phyloP scores from a whole-genome alignment of 306 rosid species.

The Rosa rugosa region DNA sequence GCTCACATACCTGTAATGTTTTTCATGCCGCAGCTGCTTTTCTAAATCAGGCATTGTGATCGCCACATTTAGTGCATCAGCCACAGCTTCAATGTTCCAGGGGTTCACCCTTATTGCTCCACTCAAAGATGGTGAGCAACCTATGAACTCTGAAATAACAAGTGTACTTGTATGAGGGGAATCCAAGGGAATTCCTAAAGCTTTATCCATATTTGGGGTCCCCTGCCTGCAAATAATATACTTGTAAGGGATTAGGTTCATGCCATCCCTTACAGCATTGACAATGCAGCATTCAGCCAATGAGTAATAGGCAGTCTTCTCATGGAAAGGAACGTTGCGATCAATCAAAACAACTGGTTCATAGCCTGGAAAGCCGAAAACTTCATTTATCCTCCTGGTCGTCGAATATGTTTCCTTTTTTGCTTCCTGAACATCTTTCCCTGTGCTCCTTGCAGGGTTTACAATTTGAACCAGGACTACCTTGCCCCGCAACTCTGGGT shows the following conservation, averaged over 20 bases:
- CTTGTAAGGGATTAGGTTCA: constrained; percentile 78
- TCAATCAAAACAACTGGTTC: constrained; percentile 71
- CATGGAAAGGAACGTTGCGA: constrained; percentile 48
- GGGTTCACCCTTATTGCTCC: constrained; percentile 93
- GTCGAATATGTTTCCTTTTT: constrained; percentile 46
- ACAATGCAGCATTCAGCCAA: constrained; percentile 85
- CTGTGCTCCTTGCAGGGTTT: constrained; percentile 64
- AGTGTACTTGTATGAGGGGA: constrained; percentile 60
- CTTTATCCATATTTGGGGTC: constrained; percentile 46
- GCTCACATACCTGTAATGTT: constrained; percentile 71
- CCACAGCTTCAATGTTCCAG: constrained; percentile 72
- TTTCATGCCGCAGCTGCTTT: constrained; percentile 75
- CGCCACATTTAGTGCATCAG: constrained; percentile 72
- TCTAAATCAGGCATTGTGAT: constrained; percentile 52
- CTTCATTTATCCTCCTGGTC: constrained; percentile 53
- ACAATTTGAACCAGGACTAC: constrained; percentile 71
- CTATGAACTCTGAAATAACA: constrained; percentile 85
- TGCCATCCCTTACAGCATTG: constrained; percentile 82
- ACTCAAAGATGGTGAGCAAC: constrained; percentile 88
- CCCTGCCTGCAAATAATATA: constrained; percentile 83
- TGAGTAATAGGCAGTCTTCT: constrained; percentile 73
- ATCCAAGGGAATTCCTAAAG: constrained; percentile 31
- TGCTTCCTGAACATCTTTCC: constrained; percentile 60
- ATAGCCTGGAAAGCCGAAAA: constrained; percentile 61
- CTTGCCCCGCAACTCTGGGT: constrained; percentile 52